phyloP scores from a whole-genome alignment of 805 yeast species.

The Blastobotrys muscicola region DNA sequence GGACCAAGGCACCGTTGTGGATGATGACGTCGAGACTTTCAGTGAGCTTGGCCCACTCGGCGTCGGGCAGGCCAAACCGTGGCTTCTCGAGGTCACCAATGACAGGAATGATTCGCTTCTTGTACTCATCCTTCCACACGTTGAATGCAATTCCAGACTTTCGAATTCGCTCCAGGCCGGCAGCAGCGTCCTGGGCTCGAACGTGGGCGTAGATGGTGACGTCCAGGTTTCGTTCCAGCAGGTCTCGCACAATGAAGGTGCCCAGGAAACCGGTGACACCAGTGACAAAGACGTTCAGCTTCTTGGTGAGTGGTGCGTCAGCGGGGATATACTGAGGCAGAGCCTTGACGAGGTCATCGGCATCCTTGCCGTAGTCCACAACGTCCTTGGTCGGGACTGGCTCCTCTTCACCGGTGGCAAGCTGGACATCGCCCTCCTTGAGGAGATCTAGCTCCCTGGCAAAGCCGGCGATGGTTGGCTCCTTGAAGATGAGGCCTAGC shows the following conservation, averaged over 20 bases:
- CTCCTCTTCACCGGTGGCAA: slow-evolving; percentile 24
- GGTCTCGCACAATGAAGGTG: slow-evolving; percentile 71
- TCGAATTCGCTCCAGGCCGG: slow-evolving; percentile 69
- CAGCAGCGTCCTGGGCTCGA: slow-evolving; percentile 59
- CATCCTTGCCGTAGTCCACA: slow-evolving; percentile 64
- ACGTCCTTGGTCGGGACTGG: slow-evolving; percentile 18
- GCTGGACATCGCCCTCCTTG: slow-evolving; percentile 35
- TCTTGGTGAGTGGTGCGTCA: slow-evolving; percentile 2
- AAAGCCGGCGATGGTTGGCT: slow-evolving; percentile 75
- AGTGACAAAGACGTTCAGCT: slow-evolving; percentile 68
- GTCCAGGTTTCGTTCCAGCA: slow-evolving; percentile 47
- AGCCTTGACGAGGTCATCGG: slow-evolving; percentile 38
- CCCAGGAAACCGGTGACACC: slow-evolving; percentile 98
- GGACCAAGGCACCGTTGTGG: slow-evolving; percentile 97
- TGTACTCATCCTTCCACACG: slow-evolving; percentile 58
- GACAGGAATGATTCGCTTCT: slow-evolving; percentile 52
- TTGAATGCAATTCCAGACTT: slow-evolving; percentile 78
- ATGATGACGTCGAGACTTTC: slow-evolving; percentile 67
- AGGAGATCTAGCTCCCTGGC: slow-evolving; percentile 61
- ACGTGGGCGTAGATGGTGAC: slow-evolving; percentile 74
- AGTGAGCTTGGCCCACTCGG: slow-evolving; percentile 49
- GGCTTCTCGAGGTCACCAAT: slow-evolving; percentile 69
- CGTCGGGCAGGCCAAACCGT: slow-evolving; percentile 59
- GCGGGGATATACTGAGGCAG: slow-evolving; percentile 35
- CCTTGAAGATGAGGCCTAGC: slow-evolving; percentile 78